A percentile compares a stretch with the other conserved stretches of the same genome.
These are phyloP conservation scores for Naegleria fowleri DNA, from an alignment of 208 protist genomes.

Conservation along the genomic window DNA sequence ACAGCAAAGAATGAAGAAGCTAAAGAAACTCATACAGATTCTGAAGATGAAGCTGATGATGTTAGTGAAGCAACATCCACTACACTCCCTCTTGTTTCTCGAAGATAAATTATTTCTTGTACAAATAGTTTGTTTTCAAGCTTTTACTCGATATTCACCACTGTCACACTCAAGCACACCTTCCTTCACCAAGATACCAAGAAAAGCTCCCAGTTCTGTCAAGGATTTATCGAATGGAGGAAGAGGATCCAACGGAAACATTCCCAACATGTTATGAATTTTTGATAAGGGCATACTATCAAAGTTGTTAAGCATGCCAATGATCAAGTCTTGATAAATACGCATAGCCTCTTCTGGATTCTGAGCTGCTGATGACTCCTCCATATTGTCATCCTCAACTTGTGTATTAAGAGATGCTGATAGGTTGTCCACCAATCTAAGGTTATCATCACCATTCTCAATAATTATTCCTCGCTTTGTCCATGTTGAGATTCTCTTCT, in stretches of 20 bases:
- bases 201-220: not conserved
- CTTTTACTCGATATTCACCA: not conserved
- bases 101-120: not conserved
- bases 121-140: not conserved
- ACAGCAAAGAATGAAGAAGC: not conserved
- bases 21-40: not conserved
- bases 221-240: not conserved
- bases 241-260: not conserved
- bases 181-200: not conserved
- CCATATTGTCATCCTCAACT: not conserved
- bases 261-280: constrained; percentile 4
- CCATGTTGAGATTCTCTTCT: not conserved
- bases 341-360: not conserved
- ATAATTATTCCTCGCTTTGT: not conserved
- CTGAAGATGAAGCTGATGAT: not conserved
- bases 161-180: not conserved
- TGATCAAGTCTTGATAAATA: not conserved
- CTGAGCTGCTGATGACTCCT: not conserved
- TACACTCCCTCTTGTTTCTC: not conserved
- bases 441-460: no score
- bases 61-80: not conserved
- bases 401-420: not conserved
- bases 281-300: not conserved
- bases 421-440: not conserved
- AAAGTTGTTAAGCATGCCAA: not conserved